Evolutionary conservation across 495 filamentous ascomycete species (phyloP).

Genomic region (Penicillium manginii): DNA sequence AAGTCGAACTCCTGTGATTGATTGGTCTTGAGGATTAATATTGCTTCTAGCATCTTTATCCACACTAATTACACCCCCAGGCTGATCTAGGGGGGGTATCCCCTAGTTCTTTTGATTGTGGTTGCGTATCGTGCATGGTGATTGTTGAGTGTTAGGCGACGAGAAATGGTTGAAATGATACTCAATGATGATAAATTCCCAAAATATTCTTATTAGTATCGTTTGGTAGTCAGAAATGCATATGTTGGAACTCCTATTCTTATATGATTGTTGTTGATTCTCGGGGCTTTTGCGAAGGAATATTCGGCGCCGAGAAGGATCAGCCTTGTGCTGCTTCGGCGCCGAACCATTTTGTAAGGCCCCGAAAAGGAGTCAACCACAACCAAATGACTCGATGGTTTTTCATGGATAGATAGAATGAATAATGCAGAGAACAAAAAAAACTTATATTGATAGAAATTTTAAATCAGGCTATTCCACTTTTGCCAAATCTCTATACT

Average conservation of each 20-base stretch:
- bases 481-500: too few species aligned
- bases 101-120: background rate
- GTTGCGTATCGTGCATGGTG: background rate
- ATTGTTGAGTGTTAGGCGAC: background rate
- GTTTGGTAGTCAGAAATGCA: too few species aligned
- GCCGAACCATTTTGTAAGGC: background rate
- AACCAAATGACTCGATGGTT: background rate
- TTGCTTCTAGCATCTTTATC: slow-evolving; percentile 1
- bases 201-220: too few species aligned
- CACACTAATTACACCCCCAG: background rate
- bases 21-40: slow-evolving; percentile 2
- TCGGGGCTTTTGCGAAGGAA: background rate
- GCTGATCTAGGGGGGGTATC: background rate
- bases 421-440: too few species aligned
- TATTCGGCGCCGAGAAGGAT: background rate
- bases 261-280: background rate
- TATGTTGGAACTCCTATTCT: background rate
- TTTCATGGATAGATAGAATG: too few species aligned
- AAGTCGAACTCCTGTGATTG: slow-evolving; percentile 2
- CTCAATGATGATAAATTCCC: too few species aligned
- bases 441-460: too few species aligned
- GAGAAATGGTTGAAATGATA: background rate
- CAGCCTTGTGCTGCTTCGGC: background rate
- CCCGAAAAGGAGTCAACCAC: background rate
- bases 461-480: too few species aligned